Evolutionary conservation across 148 eudicot species (phyloP).

Genomic region (Camellia granthamiana): DNA sequence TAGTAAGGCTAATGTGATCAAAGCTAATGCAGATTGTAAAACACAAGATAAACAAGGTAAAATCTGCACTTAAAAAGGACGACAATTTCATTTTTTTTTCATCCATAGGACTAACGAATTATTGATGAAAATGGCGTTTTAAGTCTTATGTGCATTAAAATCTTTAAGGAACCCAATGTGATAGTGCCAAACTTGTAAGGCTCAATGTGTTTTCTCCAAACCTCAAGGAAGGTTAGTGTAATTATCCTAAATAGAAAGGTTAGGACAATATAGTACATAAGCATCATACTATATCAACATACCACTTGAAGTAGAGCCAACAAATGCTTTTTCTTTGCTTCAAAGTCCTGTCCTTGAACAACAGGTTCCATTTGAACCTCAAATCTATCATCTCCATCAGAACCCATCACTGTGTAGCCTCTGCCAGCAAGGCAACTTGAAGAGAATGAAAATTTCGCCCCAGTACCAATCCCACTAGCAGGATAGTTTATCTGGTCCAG

Average conservation of each 20-base stretch:
- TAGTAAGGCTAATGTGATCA: too few species aligned
- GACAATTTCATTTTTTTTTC: too few species aligned
- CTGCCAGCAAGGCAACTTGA: slow-evolving; percentile 24
- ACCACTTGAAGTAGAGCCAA: slow-evolving; percentile 76
- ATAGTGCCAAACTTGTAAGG: too few species aligned
- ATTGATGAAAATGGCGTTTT: too few species aligned
- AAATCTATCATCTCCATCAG: slow-evolving; percentile 28
- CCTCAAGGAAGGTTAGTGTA: too few species aligned
- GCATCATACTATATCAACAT: slow-evolving; percentile 18
- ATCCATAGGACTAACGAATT: too few species aligned
- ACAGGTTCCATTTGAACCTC: slow-evolving; percentile 28
- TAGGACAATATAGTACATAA: background rate
- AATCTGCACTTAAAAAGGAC: too few species aligned
- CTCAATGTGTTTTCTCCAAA: too few species aligned
- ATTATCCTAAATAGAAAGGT: background rate
- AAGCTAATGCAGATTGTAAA: background rate
- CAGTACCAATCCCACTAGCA: slow-evolving; percentile 14
- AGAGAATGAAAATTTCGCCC: slow-evolving; percentile 19
- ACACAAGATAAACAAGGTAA: background rate
- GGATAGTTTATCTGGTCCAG: slow-evolving; percentile 28
- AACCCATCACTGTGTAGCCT: slow-evolving; percentile 21
- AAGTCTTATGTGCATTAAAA: too few species aligned
- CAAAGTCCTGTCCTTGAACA: slow-evolving; percentile 32
- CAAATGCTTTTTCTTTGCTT: slow-evolving; percentile 59
- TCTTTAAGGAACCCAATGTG: too few species aligned